Evolutionary conservation across 164 flowering plant genomes (phyloP).

Genomic region (Santalum album): DNA sequence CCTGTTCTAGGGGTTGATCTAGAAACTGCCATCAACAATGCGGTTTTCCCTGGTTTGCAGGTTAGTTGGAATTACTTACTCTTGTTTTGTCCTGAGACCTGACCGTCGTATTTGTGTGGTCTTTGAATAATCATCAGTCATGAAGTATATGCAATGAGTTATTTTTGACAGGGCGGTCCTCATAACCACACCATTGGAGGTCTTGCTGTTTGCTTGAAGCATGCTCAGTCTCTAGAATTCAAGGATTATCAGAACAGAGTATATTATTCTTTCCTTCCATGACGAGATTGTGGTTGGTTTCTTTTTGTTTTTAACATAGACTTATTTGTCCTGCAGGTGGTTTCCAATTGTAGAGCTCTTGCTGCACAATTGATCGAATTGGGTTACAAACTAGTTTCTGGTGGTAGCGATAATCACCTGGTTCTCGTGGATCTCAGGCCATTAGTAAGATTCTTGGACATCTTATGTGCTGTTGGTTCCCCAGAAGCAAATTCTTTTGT

Average conservation of each 20-base stretch:
- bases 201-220: conserved; percentile 60
- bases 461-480: not conserved
- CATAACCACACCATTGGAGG: conserved; percentile 96
- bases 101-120: too few relatives aligned
- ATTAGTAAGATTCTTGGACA: conserved; percentile 33
- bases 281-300: not conserved
- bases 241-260: conserved; percentile 66
- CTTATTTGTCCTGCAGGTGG: conserved; percentile 37
- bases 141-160: too few relatives aligned
- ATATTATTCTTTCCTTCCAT: not conserved
- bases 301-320: not conserved
- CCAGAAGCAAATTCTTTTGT: not conserved
- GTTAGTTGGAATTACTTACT: conserved; percentile 19
- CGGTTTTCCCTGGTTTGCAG: conserved; percentile 95
- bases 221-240: conserved; percentile 65
- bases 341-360: conserved; percentile 76
- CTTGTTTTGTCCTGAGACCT: too few relatives aligned
- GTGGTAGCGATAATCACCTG: conserved; percentile 91
- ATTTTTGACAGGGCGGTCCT: conserved; percentile 76
- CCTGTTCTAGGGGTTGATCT: conserved; percentile 76
- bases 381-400: conserved; percentile 86
- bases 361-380: conserved; percentile 54
- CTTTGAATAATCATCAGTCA: too few relatives aligned
- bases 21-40: conserved; percentile 81
- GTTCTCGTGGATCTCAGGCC: conserved; percentile 91